These are phyloP conservation scores for Termitomyces sp. DNA, from an alignment of 768 basidiomycete species.

Conservation along the genomic window DNA sequence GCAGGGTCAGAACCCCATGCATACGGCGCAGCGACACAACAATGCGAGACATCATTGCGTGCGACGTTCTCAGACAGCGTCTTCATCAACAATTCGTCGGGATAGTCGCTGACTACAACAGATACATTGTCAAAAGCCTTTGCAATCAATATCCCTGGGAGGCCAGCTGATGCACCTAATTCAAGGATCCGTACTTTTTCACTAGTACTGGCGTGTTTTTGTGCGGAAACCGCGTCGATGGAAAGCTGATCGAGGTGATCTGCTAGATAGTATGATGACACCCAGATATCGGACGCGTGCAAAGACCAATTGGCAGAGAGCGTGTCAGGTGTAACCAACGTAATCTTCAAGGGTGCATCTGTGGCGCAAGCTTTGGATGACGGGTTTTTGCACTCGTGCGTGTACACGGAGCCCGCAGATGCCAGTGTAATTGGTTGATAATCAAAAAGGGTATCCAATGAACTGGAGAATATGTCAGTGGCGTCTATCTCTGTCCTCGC, in stretches of 20 bases:
- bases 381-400: conserved; percentile 30
- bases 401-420: conserved; percentile 50
- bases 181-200: conserved; percentile 47
- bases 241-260: conserved; percentile 46
- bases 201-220: not conserved
- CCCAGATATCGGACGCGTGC: conserved; percentile 79
- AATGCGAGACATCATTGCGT: conserved; percentile 43
- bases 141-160: conserved; percentile 69
- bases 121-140: conserved; percentile 34
- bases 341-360: conserved; percentile 25
- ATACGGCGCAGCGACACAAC: conserved; percentile 54
- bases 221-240: conserved; percentile 3
- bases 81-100: conserved; percentile 57
- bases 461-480: conserved; percentile 67
- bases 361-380: conserved; percentile 13
- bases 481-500: conserved; percentile 30
- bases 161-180: conserved; percentile 70
- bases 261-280: conserved; percentile 61
- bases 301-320: conserved; percentile 67
- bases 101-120: conserved; percentile 68
- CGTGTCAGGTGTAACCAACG: conserved; percentile 61
- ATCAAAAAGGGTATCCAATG: conserved; percentile 60
- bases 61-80: conserved; percentile 56
- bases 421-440: conserved; percentile 58
- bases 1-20: conserved; percentile 61